Percentiles rank a stretch among this genome's conserved stretches.
phyloP scores from a whole-genome alignment of 2,329 filamentous ascomycete genomes.

The Botryotinia narcissicola region DNA sequence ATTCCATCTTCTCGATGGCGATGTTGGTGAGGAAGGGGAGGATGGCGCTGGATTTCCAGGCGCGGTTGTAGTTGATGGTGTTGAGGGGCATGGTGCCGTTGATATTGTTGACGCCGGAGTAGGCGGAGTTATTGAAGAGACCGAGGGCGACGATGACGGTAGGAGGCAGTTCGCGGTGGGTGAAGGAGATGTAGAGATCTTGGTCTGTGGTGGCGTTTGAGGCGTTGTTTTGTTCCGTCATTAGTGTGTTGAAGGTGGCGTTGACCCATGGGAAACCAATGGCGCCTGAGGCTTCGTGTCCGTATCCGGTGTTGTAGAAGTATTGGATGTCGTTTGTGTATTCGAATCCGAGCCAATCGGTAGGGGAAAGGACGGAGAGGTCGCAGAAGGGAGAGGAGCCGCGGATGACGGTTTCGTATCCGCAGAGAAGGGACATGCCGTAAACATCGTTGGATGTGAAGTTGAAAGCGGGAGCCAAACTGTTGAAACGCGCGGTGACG shows the following conservation, averaged over 20 bases:
- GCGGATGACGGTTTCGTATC: conserved; percentile 51
- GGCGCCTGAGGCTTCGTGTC: conserved; percentile 45
- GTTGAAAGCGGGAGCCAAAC: conserved; percentile 49
- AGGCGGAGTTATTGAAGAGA: conserved; percentile 53
- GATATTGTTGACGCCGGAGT: conserved; percentile 45
- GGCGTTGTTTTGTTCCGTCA: conserved; percentile 34
- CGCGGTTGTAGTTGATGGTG: conserved; percentile 48
- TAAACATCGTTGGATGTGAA: conserved; percentile 51
- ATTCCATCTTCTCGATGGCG: conserved; percentile 52
- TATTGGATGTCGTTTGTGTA: conserved; percentile 51
- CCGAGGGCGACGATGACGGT: conserved; percentile 53
- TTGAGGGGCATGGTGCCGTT: conserved; percentile 51
- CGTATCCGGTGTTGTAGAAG: conserved; percentile 53
- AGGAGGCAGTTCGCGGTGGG: conserved; percentile 53
- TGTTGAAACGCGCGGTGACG: conserved; percentile 48
- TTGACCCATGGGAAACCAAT: conserved; percentile 55
- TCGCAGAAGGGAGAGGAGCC: conserved; percentile 48
- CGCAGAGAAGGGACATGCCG: conserved; percentile 50
- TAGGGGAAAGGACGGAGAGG: conserved; percentile 44
- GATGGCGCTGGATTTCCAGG: conserved; percentile 51
- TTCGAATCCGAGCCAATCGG: conserved; percentile 50
- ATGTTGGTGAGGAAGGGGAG: conserved; percentile 54
- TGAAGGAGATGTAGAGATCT: conserved; percentile 55
- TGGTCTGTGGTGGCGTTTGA: conserved; percentile 41
- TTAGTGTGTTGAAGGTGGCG: conserved; percentile 45